Conservation (phyloP, 768 basidiomycete species). For the Lactifluus pinguis region DNA sequence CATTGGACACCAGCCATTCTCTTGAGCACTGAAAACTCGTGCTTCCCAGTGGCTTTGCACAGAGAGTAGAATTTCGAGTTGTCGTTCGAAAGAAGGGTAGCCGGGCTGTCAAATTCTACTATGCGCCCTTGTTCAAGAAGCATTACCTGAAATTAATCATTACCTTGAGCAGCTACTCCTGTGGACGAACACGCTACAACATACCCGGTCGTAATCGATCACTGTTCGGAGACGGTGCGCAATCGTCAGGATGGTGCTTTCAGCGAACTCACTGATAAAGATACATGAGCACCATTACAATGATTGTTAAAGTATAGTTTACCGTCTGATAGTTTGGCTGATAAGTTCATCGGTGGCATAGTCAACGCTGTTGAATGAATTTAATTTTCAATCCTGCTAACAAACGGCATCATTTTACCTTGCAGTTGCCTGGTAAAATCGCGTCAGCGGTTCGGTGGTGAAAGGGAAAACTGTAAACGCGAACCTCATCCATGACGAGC, state of each 20-base stretch:
- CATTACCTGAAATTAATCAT: slow-evolving; percentile 45
- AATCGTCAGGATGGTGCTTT: slow-evolving; percentile 76
- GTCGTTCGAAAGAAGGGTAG: slow-evolving; percentile 43
- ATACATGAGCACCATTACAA: background rate
- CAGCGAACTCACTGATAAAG: slow-evolving; percentile 54
- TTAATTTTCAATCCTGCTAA: background rate
- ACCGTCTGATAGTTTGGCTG: slow-evolving; percentile 74
- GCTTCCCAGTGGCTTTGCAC: slow-evolving; percentile 66
- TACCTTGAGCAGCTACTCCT: slow-evolving; percentile 1
- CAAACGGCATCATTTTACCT: slow-evolving; percentile 30
- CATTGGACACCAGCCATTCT: slow-evolving; percentile 45
- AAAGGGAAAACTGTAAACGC: background rate
- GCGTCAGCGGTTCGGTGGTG: background rate
- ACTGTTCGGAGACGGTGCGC: slow-evolving; percentile 73
- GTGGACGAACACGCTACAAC: slow-evolving; percentile 22
- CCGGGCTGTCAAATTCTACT: slow-evolving; percentile 65
- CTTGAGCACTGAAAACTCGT: slow-evolving; percentile 60
- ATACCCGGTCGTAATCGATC: slow-evolving; percentile 75
- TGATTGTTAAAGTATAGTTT: slow-evolving; percentile 22
- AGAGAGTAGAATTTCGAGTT: slow-evolving; percentile 55
- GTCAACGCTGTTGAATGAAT: slow-evolving; percentile 45
- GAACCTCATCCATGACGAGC: slow-evolving; percentile 77
- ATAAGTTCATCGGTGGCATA: slow-evolving; percentile 87
- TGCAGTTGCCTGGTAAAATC: slow-evolving; percentile 48
- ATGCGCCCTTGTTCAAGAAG: slow-evolving; percentile 72